phyloP scores from a whole-genome alignment of 1,284 basidiomycete genomes.

The Cryptococcus sp. region DNA sequence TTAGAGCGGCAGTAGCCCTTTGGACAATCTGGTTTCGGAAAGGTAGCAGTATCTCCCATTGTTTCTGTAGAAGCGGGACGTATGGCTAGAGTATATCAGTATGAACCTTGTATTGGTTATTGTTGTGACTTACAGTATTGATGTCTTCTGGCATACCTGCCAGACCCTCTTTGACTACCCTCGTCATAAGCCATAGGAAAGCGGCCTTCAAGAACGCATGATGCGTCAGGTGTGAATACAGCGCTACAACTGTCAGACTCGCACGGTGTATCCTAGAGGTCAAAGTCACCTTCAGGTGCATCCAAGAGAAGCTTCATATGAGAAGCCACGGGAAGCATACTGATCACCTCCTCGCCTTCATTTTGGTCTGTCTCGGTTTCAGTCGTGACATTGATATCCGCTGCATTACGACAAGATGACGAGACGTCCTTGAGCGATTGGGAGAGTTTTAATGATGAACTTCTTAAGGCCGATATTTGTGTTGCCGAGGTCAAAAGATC shows the following conservation, averaged over 20 bases:
- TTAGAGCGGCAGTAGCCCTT: slow-evolving; percentile 67
- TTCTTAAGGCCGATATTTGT: slow-evolving; percentile 64
- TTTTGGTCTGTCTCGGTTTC: slow-evolving; percentile 10
- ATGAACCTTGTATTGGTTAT: neutral
- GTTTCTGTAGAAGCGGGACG: slow-evolving; percentile 72
- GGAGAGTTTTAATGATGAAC: slow-evolving; percentile 51
- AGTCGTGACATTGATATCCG: slow-evolving; percentile 17
- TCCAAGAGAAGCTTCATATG: slow-evolving; percentile 83
- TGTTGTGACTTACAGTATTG: slow-evolving; percentile 24
- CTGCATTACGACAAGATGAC: slow-evolving; percentile 31
- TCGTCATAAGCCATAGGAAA: slow-evolving; percentile 78
- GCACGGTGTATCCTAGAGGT: neutral
- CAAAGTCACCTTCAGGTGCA: slow-evolving; percentile 62
- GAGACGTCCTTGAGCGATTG: slow-evolving; percentile 39
- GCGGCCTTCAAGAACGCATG: slow-evolving; percentile 73
- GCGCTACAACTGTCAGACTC: slow-evolving; percentile 22
- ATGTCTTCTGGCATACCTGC: slow-evolving; percentile 27
- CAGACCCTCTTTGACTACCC: slow-evolving; percentile 58
- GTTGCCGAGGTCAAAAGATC: slow-evolving; percentile 86
- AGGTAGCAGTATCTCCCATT: slow-evolving; percentile 80
- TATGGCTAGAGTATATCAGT: slow-evolving; percentile 26
- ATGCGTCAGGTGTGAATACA: slow-evolving; percentile 76
- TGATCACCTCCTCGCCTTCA: slow-evolving; percentile 51
- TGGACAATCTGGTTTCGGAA: slow-evolving; percentile 80
- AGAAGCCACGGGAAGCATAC: slow-evolving; percentile 70